Evolutionary conservation across 1,284 basidiomycete species (phyloP).

Genomic region (Heterobasidion annosum): DNA sequence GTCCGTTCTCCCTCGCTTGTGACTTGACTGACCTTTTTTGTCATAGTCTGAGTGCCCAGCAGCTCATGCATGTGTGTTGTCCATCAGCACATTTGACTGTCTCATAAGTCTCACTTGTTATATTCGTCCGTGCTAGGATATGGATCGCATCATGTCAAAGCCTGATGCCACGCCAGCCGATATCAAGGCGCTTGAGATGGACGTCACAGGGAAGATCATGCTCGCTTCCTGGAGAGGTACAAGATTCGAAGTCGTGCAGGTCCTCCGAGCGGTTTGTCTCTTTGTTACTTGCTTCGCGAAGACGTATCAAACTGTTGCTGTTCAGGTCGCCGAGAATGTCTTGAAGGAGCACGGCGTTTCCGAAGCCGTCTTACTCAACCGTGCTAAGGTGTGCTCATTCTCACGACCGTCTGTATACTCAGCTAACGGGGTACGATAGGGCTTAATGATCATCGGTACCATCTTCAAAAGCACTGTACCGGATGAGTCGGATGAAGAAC

Average conservation of each 20-base stretch:
- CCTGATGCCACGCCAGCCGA: slow-evolving; percentile 83
- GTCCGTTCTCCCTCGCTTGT: background rate
- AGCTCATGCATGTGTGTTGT: slow-evolving; percentile 32
- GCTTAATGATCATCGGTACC: slow-evolving; percentile 73
- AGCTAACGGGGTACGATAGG: slow-evolving; percentile 30
- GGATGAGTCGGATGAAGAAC: slow-evolving; percentile 86
- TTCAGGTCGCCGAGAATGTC: slow-evolving; percentile 70
- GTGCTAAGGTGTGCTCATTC: slow-evolving; percentile 64
- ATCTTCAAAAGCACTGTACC: slow-evolving; percentile 80
- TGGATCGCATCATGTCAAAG: slow-evolving; percentile 85
- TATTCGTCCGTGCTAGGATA: slow-evolving; percentile 56
- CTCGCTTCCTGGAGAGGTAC: slow-evolving; percentile 94
- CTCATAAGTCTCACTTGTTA: slow-evolving; percentile 16
- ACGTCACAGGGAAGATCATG: slow-evolving; percentile 93
- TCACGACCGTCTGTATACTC: background rate
- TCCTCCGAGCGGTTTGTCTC: slow-evolving; percentile 54
- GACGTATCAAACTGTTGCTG: background rate
- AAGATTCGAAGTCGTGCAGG: slow-evolving; percentile 84
- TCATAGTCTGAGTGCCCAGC: slow-evolving; percentile 58
- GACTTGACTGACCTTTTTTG: background rate
- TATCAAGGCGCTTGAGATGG: slow-evolving; percentile 82
- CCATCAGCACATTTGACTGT: background rate
- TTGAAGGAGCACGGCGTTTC: slow-evolving; percentile 67
- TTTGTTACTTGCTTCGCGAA: background rate
- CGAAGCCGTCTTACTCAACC: slow-evolving; percentile 64